A percentile compares a stretch with the other conserved stretches of the same genome.
phyloP scores from a whole-genome alignment of 139 green algal species.

The Astrephomene gubernaculifera region DNA sequence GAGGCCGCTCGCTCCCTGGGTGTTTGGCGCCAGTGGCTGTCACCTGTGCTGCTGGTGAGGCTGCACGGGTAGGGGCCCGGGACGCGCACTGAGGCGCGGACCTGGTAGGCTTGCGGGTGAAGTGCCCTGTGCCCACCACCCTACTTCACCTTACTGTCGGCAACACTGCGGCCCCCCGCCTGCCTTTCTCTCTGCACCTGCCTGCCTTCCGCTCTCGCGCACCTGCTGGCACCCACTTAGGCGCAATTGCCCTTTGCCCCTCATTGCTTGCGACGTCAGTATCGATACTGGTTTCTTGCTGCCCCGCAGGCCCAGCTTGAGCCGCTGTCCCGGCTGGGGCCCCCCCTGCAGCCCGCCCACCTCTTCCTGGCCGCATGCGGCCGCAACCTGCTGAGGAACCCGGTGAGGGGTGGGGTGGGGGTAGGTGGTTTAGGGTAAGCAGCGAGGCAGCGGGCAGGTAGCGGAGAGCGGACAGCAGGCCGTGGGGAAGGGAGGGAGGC shows the following conservation, averaged over 20 bases:
- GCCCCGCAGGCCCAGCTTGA: not conserved
- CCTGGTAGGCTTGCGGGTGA: no score
- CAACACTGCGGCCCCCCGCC: no score
- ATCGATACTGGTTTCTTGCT: no score
- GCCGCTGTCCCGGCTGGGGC: not conserved
- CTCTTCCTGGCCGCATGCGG: constrained; percentile 36
- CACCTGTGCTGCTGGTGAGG: not conserved
- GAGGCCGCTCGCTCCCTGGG: not conserved
- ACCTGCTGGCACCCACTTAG: no score
- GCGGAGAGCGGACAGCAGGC: not conserved
- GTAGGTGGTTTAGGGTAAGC: not conserved
- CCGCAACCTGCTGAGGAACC: constrained; percentile 57
- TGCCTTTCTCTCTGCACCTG: no score
- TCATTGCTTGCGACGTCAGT: no score
- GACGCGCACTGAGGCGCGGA: no score
- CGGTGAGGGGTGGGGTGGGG: not conserved
- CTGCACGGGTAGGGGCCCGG: no score
- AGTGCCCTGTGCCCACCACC: no score
- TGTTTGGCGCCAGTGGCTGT: constrained; percentile 31
- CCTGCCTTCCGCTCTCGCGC: no score
- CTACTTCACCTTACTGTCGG: no score
- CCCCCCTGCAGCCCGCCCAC: not conserved
- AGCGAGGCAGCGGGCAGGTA: not conserved
- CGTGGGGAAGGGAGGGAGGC: not conserved
- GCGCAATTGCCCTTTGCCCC: no score